Conservation (phyloP, 208 protist species). For the Trypanosoma rangeli region DNA sequence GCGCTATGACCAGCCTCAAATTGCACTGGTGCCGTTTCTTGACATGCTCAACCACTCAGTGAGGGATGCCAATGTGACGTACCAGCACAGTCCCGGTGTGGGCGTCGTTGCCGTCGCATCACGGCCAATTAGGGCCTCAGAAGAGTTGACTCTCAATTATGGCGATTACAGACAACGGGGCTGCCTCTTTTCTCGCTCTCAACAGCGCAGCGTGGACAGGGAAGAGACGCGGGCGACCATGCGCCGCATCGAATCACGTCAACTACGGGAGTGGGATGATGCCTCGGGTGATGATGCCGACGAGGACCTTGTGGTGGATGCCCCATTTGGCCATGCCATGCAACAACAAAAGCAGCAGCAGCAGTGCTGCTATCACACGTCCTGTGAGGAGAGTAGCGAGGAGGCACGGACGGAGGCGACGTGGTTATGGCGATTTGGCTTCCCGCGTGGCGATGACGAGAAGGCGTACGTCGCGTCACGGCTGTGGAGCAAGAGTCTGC, state of each 20-base stretch:
- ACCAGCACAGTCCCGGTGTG: slow-evolving; percentile 29
- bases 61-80: slow-evolving; percentile 59
- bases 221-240: slow-evolving; percentile 4
- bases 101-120: slow-evolving; percentile 54
- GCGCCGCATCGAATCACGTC: slow-evolving; percentile 26
- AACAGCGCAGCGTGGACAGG: not conserved
- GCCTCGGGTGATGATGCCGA: not conserved
- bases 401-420: slow-evolving; percentile 55
- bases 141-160: slow-evolving; percentile 82
- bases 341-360: slow-evolving; percentile 1
- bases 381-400: slow-evolving; percentile 7
- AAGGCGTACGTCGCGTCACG: slow-evolving; percentile 57
- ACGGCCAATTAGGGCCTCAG: slow-evolving; percentile 44
- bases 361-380: not conserved
- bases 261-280: slow-evolving; percentile 29
- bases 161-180: slow-evolving; percentile 60
- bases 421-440: slow-evolving; percentile 88
- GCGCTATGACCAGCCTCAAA: slow-evolving; percentile 13
- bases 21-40: slow-evolving; percentile 73
- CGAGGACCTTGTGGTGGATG: slow-evolving; percentile 20
- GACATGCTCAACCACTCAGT: slow-evolving; percentile 83
- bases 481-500: slow-evolving; percentile 62
- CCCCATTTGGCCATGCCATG: slow-evolving; percentile 25
- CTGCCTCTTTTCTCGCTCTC: slow-evolving; percentile 55
- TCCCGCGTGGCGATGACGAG: slow-evolving; percentile 61